Evolutionary conservation across 108 stramenopile genomes (phyloP), one percentile per base, ranked within the genome.

Genomic region (Chaetoceros muelleri): DNA sequence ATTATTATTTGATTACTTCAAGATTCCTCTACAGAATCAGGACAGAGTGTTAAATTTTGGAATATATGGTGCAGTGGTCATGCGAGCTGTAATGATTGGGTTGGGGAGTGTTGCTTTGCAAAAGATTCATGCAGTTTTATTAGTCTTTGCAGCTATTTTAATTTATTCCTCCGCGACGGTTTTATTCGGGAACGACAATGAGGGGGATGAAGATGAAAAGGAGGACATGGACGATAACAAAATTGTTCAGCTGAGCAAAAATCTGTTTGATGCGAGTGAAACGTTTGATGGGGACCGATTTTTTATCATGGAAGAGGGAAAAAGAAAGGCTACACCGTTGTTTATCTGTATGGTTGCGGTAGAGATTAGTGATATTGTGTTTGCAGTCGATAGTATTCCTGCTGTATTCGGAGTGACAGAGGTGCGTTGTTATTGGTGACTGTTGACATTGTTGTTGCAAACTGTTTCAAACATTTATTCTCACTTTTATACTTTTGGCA

Each of bases 321-420:
- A 80, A 19, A 74, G 62, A 57, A 73, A 71, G 26, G 93, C 95
- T 13, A 98, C 96, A 5, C 95, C 96, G 0, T 62, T 98, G 55
- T 79, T 98, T 49, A 76, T 96, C 46, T 96, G 95, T 58, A 75
- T 95, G 79, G 70, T 96, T 24, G 90, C 94, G 30, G 78, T 98
- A 20, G 96, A 98, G 75, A 79, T 95, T 24, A 83, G 81, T 61
- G 96, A 98, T 72, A 81, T 98, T 34, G 90, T 96, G 3, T 98
- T 98, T 73, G 96, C 95, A 8, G 90, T 96, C 23, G 94, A 95
- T 51, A 93, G 88, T 54, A 93, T 98, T 57, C 96, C 96, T 7
- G 95, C 96, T 23, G 94, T 94, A 7, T 91, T 95, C 66, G 96
- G 93, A 44, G 92, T 97, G 0, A 91, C 92, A n/a, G 77, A 75